Evolutionary conservation across 2,329 filamentous ascomycete species (phyloP).

Genomic region (Cladosporium sp.): DNA sequence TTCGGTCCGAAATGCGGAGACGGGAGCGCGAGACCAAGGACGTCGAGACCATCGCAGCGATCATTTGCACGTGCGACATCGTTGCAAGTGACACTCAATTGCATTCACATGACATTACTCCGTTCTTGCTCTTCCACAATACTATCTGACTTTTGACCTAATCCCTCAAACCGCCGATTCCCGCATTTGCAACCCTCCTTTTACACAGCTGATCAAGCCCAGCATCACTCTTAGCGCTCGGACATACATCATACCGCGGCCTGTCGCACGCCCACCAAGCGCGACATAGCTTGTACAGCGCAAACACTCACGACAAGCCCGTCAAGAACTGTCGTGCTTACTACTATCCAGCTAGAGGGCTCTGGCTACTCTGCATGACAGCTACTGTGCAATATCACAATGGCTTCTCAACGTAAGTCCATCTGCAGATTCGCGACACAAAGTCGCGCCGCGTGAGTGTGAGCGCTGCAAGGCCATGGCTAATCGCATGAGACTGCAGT

Average conservation of each 20-base stretch:
- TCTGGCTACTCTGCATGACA: not conserved
- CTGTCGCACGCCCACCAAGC: not conserved
- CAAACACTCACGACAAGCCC: not conserved
- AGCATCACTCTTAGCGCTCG: not conserved
- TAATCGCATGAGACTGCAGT: slow-evolving; percentile 18
- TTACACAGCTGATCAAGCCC: not conserved
- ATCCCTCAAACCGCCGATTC: no score
- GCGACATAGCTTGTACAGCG: not conserved
- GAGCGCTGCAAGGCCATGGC: not conserved
- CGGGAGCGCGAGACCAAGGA: no score
- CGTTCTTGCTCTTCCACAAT: not conserved
- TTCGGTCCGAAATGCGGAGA: not conserved
- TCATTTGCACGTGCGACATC: not conserved
- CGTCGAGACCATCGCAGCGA: not conserved
- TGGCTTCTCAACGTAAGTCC: slow-evolving; percentile 8
- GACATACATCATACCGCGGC: slow-evolving; percentile 13
- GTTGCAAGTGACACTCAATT: not conserved
- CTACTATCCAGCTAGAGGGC: not conserved
- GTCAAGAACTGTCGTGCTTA: not conserved
- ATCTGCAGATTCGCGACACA: not conserved
- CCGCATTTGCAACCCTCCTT: no score
- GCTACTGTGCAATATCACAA: not conserved
- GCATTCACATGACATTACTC: not conserved
- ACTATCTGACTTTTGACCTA: not conserved
- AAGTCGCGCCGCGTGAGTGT: not conserved